A percentile compares a stretch with the other conserved stretches of the same genome.
Conservation (phyloP, 1,284 basidiomycete species). For the Boletus mariae region DNA sequence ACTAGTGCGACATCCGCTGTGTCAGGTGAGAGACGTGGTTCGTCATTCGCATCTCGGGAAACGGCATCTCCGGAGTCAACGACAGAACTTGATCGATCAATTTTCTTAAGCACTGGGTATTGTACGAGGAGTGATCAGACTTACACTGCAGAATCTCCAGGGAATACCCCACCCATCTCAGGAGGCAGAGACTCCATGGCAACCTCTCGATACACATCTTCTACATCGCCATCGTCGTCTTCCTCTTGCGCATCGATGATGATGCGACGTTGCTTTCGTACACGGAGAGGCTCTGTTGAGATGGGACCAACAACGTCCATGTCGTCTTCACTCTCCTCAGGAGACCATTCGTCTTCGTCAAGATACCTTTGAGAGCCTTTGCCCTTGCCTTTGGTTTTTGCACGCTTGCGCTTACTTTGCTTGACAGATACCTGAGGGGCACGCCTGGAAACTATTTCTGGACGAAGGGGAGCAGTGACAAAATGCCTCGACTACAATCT, state of each 20-base stretch:
- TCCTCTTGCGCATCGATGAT: constrained; percentile 20
- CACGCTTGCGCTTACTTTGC: constrained; percentile 40
- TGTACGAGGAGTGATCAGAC: not conserved
- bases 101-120: constrained; percentile 1
- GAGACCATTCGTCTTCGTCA: constrained; percentile 22
- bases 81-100: constrained; percentile 1
- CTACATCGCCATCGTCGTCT: constrained; percentile 22
- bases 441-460: constrained; percentile 14
- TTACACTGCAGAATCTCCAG: constrained; percentile 6
- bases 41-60: constrained; percentile 1
- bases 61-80: not conserved
- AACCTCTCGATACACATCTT: constrained; percentile 22
- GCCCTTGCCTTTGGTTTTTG: constrained; percentile 42
- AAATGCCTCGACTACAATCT: constrained; percentile 49
- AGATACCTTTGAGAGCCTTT: constrained; percentile 29
- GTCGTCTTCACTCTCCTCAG: constrained; percentile 26
- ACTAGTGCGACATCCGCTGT: constrained; percentile 15
- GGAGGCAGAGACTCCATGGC: constrained; percentile 12
- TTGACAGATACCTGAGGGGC: constrained; percentile 6
- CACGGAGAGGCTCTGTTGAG: constrained; percentile 20
- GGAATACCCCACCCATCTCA: not conserved
- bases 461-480: constrained; percentile 38
- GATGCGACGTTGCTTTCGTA: constrained; percentile 27
- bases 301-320: constrained; percentile 4
- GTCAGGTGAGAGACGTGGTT: constrained; percentile 3